Evolutionary conservation across 2,329 filamentous ascomycete genomes (phyloP).

Genomic region (Thermoascus crustaceus): DNA sequence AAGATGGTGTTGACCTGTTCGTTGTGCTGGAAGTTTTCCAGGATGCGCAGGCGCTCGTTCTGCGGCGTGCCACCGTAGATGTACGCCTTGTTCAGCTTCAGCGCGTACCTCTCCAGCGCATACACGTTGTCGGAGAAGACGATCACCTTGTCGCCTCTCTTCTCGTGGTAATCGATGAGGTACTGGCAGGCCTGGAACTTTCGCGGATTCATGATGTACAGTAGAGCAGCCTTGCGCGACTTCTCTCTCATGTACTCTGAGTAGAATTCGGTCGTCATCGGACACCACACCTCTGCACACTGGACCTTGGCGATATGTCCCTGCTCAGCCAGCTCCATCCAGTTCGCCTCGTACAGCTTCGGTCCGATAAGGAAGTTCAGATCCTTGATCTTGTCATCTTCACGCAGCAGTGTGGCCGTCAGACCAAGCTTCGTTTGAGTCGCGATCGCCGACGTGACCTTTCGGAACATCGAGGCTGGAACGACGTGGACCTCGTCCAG

Average conservation of each 20-base stretch:
- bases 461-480: slow-evolving; percentile 90
- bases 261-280: slow-evolving; percentile 98
- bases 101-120: slow-evolving; percentile 75
- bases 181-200: slow-evolving; percentile 98
- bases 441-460: slow-evolving; percentile 86
- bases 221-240: slow-evolving; percentile 56
- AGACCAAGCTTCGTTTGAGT: slow-evolving; percentile 91
- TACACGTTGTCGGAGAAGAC: slow-evolving; percentile 98
- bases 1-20: slow-evolving; percentile 86
- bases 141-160: slow-evolving; percentile 91
- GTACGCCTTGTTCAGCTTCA: slow-evolving; percentile 75
- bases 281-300: slow-evolving; percentile 98
- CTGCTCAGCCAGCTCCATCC: slow-evolving; percentile 96
- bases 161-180: slow-evolving; percentile 96
- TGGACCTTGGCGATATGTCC: slow-evolving; percentile 96
- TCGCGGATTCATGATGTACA: slow-evolving; percentile 95
- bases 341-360: slow-evolving; percentile 96
- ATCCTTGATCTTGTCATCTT: slow-evolving; percentile 97
- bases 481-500: slow-evolving; percentile 98
- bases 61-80: slow-evolving; percentile 88
- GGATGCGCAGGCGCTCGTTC: slow-evolving; percentile 72
- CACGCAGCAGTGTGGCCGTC: slow-evolving; percentile 85
- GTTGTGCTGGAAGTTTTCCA: slow-evolving; percentile 94
- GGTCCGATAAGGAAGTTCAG: slow-evolving; percentile 95
- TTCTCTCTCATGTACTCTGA: slow-evolving; percentile 76